Evolutionary conservation across 257 asterid species (phyloP), one percentile per base, ranked within the genome.

Genomic region (Gentiana dahurica): DNA sequence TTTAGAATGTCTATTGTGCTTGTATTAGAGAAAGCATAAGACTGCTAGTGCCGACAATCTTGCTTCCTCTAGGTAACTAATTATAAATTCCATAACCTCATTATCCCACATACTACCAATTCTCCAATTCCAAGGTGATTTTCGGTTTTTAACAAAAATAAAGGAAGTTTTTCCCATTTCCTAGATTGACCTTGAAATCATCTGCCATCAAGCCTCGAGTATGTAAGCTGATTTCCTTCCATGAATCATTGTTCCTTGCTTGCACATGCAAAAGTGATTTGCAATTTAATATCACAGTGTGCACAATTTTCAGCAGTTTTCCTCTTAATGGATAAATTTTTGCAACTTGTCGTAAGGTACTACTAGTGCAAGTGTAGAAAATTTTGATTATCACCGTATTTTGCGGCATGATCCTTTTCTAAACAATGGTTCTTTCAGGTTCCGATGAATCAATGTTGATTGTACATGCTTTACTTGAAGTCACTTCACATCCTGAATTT

Each of bases 391-490:
- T 41, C 46, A 41, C 46, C 0, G 46, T 41, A 5, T 4, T 41
- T 41, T 41, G 46, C 46, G 6, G 5, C 9, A 41, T 41, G 46
- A 41, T 41, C 46, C 46, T 3, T 41, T 5, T 41, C 46, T 41
- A 57, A 32, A 33, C 34, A 61, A 53, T 68, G 68, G 33, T 61
- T 47, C 55, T 64, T 78, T 73, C 88, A 92, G 99, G 97, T 78
- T 85, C 99, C 70, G 95, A 88, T 62, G 99, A 92, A 68, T 85
- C 99, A 47, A 81, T 92, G 94, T 36, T 83, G 86, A 88, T 92
- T 34, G 94, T 85, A 64, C 97, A 81, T 71, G 93, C 99, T 47
- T 73, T 92, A 65, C 85, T 92, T 44, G 99, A 88, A 81, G 98
- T 87, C 74, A 79, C 95, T 77, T 83, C 95, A 55, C 95, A 92